A percentile compares a stretch with the other conserved stretches of the same genome.
Conservation (phyloP, 495 filamentous ascomycete species). For the Cudoniella acicularis region DNA sequence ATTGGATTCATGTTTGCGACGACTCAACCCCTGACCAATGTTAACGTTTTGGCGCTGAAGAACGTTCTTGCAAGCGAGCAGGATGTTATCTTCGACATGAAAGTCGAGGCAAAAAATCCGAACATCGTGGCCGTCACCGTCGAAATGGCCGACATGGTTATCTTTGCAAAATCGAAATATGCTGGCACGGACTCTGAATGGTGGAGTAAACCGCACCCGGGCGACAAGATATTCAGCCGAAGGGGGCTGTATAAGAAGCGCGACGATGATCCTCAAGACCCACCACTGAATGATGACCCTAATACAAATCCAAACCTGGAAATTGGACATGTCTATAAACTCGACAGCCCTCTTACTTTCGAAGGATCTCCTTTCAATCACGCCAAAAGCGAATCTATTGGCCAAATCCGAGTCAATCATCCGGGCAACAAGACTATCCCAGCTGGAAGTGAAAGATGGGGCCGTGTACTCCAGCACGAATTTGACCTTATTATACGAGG, state of each 20-base stretch:
- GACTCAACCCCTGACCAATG: constrained; percentile 78
- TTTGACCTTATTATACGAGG: constrained; percentile 91
- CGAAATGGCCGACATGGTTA: constrained; percentile 77
- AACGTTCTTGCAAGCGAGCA: constrained; percentile 92
- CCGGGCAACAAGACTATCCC: constrained; percentile 89
- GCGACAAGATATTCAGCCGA: not conserved
- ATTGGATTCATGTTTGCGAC: constrained; percentile 86
- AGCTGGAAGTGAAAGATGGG: constrained; percentile 86
- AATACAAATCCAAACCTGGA: constrained; percentile 77
- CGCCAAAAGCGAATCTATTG: constrained; percentile 60
- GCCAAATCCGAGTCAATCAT: constrained; percentile 72
- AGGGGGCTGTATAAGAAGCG: constrained; percentile 33
- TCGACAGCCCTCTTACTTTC: constrained; percentile 84
- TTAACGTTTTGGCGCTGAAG: constrained; percentile 71
- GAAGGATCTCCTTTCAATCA: constrained; percentile 81
- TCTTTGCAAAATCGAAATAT: constrained; percentile 90
- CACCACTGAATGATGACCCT: constrained; percentile 53
- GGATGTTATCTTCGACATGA: constrained; percentile 91
- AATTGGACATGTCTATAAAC: constrained; percentile 78
- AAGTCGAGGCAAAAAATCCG: constrained; percentile 84
- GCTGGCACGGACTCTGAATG: constrained; percentile 71
- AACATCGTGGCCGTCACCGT: constrained; percentile 85
- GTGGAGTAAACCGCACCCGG: constrained; percentile 56
- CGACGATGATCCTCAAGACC: constrained; percentile 67
- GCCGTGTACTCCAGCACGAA: constrained; percentile 80